Evolutionary conservation across 164 flowering plant species (phyloP).

Genomic region (Aristolochia californica): DNA sequence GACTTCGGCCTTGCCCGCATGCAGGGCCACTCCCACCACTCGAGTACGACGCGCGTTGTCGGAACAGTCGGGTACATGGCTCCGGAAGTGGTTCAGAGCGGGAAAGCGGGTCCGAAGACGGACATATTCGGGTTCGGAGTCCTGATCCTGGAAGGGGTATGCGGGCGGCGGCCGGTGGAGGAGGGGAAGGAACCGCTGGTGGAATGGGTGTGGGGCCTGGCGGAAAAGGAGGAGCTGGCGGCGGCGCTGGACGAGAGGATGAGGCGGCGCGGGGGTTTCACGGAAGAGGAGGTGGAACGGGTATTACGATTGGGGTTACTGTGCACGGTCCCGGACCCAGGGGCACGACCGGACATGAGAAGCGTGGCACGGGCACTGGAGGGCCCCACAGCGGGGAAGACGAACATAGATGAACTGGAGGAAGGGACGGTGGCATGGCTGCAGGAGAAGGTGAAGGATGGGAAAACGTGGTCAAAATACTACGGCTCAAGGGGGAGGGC

Average conservation of each 20-base stretch:
- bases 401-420: not conserved
- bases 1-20: constrained; percentile 42
- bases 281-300: constrained; percentile 22
- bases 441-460: too few relatives aligned
- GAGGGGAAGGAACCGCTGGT: constrained; percentile 28
- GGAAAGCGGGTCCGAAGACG: constrained; percentile 29
- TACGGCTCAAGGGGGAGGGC: not conserved
- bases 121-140: constrained; percentile 45
- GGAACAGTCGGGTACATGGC: constrained; percentile 52
- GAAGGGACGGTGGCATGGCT: constrained; percentile 17
- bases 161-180: constrained; percentile 34
- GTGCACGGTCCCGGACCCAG: constrained; percentile 30
- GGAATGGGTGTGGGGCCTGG: constrained; percentile 27
- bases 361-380: constrained; percentile 31
- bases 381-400: constrained; percentile 5
- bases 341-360: constrained; percentile 33
- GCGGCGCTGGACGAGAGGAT: constrained; percentile 25
- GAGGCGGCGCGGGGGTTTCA: constrained; percentile 11
- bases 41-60: constrained; percentile 28
- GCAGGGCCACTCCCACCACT: constrained; percentile 19
- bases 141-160: constrained; percentile 27
- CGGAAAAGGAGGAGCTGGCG: constrained; percentile 20
- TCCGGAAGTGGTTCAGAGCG: constrained; percentile 33
- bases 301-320: constrained; percentile 30
- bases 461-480: constrained; percentile 19